Base-by-base conservation (phyloP, 2,329 filamentous ascomycete genomes). In the Diaporthe sp. region DNA sequence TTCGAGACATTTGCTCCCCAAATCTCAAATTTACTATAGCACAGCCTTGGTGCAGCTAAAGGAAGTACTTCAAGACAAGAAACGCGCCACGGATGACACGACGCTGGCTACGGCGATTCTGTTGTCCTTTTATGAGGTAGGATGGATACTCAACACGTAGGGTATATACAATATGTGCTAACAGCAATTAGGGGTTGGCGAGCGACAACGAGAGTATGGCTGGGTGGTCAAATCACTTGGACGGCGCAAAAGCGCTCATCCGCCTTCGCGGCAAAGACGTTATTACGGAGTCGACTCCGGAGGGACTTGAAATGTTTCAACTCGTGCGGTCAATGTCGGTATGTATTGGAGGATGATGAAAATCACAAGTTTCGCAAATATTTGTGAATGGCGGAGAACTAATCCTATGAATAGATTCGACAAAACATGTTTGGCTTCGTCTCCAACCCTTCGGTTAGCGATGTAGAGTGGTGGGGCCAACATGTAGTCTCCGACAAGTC, bases 301-400 rank as follows among this genome's bases (percentile, higher is more conserved):
- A 79, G 22, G 78, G 79, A 0, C 53, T 80, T 28, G 79, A 78
- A 37, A 80, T 80, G 78, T 80, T 80, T 34, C 78, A 80, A 51
- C 78, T 80, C 3, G 79, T 80, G n/a, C 76, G 79, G 13, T 78
- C 78, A 7, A 76, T 79, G 44, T 77, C 78, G 58, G 79, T 80
- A 78, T 37, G 78, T 74, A 3, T 4, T 49, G 42, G 39, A 28
- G 25, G 10, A 4, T 17, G 10, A 28, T 6, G 8, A 8, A n/a
- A 20, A 25, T 8, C 17, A 34, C 10, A 22, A 5, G 13, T 31
- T 34, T 15, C 61, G 25, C 25, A 8, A 51, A n/a, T n/a, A n/a
- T 25, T n/a, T 42, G 10, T 67, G 31, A 2, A 34, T 42, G 8
- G 15, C 34, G 13, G 61, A 37, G 20, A 58, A 31, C 25, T 60